Base-by-base conservation (phyloP, 257 asterid genomes). In the Solanum sitiens region DNA sequence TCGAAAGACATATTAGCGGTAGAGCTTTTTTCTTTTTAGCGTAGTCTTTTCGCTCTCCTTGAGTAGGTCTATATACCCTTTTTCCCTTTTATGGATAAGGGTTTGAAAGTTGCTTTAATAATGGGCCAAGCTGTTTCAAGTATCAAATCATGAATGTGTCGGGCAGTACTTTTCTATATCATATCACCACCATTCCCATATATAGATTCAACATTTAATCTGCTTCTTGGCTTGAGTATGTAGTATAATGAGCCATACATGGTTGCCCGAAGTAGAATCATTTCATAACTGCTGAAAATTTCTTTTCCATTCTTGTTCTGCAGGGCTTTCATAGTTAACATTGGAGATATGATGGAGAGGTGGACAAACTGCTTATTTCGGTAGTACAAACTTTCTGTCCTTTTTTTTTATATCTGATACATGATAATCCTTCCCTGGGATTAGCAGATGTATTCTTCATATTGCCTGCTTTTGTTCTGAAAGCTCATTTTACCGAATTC, bases 291-390 rank as follows among this genome's bases (percentile, higher is more conserved):
- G 27, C 83, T 45, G n/a, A 44, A 84, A 71, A 3, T 56, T 37
- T 67, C 42, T 86, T 25, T 59, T 47, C 47, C 59, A 56, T 83
- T 87, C 86, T 83, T 39, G 25, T 21, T 87, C 76, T 91, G 47
- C 91, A 94, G 96, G 90, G 91, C 96, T 50, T 92, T 93, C 87
- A 88, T 94, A 88, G 94, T 94, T 84, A 94, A 93, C 89, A 93
- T 93, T 40, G 96, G 95, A 65, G 96, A 94, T 91, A 39, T 93
- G 93, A 89, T 90, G 94, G 95, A 94, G 92, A 90, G 95, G 86
- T 94, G 96, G 96, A 93, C 96, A 77, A 94, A 94, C 88, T 91
- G 94, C 87, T 84, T 94, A 86, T 93, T 93, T 87, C 90, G 93
- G 95, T 92, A 87, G 67, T 53, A 32, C 68, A 45, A 56, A 50